A percentile compares a stretch with the other conserved stretches of the same genome.
phyloP scores from a whole-genome alignment of 345 rosid species.

The Citrus reticulata region DNA sequence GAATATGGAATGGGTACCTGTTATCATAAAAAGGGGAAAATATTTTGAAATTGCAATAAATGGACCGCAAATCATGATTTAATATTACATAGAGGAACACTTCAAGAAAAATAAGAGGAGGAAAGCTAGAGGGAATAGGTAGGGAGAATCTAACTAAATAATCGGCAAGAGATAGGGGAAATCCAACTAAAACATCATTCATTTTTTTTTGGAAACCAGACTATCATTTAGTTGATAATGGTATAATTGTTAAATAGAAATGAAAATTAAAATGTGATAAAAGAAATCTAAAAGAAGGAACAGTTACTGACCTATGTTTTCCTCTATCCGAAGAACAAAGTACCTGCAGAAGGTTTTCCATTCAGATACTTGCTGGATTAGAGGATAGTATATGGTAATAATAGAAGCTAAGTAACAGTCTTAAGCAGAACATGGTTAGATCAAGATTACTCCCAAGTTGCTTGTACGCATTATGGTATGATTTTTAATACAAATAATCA shows the following conservation, averaged over 20 bases:
- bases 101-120: neutral
- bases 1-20: neutral
- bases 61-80: neutral
- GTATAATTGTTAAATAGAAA: neutral
- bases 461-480: neutral
- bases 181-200: neutral
- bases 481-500: neutral
- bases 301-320: constrained; percentile 70
- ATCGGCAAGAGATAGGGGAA: neutral
- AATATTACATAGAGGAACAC: neutral
- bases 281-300: constrained; percentile 12
- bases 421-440: neutral
- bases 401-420: neutral
- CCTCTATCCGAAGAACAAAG: constrained; percentile 98
- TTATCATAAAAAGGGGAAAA: neutral
- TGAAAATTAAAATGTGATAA: neutral
- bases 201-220: no score
- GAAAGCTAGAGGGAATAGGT: neutral
- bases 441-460: constrained; percentile 4
- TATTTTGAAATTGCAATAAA: neutral
- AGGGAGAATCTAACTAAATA: neutral
- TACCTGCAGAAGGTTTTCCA: constrained; percentile 59
- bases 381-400: neutral
- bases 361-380: constrained; percentile 12
- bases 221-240: neutral